phyloP scores from a whole-genome alignment of 2,329 filamentous ascomycete species.

The Verticillium nubilum region DNA sequence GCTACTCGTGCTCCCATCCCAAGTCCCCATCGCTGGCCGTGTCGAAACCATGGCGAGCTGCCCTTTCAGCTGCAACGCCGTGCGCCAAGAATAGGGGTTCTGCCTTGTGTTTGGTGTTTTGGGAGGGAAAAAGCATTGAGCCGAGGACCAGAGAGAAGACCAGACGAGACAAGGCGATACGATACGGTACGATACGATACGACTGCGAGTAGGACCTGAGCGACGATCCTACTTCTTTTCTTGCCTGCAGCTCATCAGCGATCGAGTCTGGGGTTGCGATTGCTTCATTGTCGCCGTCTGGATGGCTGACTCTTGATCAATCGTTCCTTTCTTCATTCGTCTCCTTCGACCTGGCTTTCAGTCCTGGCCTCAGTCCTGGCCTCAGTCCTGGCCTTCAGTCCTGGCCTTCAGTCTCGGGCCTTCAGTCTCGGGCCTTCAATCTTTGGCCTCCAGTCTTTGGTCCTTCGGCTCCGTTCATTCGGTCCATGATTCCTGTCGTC shows the following conservation, averaged over 20 bases:
- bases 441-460: too few species aligned
- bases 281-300: neutral
- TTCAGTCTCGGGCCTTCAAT: too few species aligned
- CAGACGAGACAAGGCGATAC: too few species aligned
- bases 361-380: neutral
- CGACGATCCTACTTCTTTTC: neutral
- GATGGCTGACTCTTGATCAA: neutral
- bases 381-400: neutral
- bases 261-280: neutral
- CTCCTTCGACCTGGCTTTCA: too few species aligned
- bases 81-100: neutral
- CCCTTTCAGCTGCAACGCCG: neutral
- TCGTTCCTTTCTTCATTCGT: neutral
- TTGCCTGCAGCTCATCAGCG: neutral
- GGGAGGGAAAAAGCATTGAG: neutral
- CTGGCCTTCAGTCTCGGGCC: neutral
- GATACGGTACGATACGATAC: too few species aligned
- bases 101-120: neutral
- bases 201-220: too few species aligned
- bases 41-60: neutral
- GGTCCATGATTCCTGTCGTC: too few species aligned
- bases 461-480: too few species aligned
- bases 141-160: neutral
- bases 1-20: neutral
- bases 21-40: conserved; percentile 1